These are phyloP conservation scores for Aspergillus coremiiformis DNA, from an alignment of 495 filamentous ascomycete genomes.

Conservation along the genomic window DNA sequence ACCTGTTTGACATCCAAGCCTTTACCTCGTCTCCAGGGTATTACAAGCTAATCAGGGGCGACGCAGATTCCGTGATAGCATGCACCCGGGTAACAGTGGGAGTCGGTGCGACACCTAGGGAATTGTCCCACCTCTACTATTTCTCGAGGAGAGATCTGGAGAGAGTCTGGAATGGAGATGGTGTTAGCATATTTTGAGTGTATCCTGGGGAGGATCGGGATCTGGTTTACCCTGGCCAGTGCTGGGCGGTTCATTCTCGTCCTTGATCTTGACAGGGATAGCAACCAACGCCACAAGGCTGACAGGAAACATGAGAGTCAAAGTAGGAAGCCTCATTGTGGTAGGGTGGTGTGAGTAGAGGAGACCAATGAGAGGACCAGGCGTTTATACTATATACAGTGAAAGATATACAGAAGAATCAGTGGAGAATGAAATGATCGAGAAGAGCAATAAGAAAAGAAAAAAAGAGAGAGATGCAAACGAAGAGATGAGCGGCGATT, in stretches of 20 bases:
- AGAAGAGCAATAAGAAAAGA: too few species aligned
- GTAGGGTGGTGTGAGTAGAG: too few species aligned
- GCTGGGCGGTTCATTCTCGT: not conserved
- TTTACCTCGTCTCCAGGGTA: not conserved
- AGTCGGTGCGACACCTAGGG: not conserved
- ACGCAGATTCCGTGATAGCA: not conserved
- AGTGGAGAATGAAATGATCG: too few species aligned
- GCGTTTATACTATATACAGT: too few species aligned
- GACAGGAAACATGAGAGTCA: not conserved
- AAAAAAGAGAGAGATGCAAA: too few species aligned
- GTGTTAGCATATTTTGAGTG: not conserved
- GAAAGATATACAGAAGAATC: too few species aligned
- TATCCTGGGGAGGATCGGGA: too few species aligned
- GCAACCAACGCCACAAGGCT: not conserved
- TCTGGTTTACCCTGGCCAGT: not conserved
- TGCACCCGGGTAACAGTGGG: not conserved
- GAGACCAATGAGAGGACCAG: too few species aligned
- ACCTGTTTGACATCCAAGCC: not conserved
- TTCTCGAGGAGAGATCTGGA: not conserved
- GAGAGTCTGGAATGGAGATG: too few species aligned
- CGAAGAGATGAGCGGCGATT: too few species aligned
- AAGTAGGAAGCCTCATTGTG: not conserved
- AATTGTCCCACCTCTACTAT: not conserved
- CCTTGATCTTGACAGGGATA: not conserved
- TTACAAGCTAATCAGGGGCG: not conserved